Evolutionary conservation across 2,329 filamentous ascomycete species (phyloP).

Genomic region (Talaromyces amestolkiae): DNA sequence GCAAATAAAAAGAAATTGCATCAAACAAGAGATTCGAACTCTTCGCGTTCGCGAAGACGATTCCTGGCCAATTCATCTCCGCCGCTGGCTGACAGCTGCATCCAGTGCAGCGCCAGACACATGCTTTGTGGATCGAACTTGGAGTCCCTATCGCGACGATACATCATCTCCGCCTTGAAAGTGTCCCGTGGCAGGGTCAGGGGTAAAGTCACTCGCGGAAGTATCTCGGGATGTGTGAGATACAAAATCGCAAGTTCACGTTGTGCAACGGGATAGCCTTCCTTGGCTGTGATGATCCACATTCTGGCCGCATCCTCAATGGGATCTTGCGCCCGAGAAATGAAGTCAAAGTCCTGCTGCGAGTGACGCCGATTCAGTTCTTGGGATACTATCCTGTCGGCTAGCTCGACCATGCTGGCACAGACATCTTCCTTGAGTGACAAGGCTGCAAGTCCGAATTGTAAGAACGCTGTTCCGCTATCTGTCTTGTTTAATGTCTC

Average conservation of each 20-base stretch:
- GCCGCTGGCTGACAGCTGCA: constrained; percentile 83
- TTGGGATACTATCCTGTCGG: constrained; percentile 65
- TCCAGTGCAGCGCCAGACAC: constrained; percentile 96
- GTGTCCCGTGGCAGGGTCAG: constrained; percentile 81
- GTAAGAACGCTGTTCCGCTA: constrained; percentile 78
- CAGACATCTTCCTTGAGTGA: constrained; percentile 84
- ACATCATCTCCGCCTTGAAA: constrained; percentile 85
- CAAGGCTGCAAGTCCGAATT: constrained; percentile 83
- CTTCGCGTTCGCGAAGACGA: constrained; percentile 71
- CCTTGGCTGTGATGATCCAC: constrained; percentile 90
- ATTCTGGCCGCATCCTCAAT: constrained; percentile 78
- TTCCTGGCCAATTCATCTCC: constrained; percentile 81
- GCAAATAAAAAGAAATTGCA: constrained; percentile 20
- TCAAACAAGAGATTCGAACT: constrained; percentile 59
- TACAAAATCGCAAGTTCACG: constrained; percentile 92
- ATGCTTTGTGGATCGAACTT: constrained; percentile 82
- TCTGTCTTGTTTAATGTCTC: constrained; percentile 58
- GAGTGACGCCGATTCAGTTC: constrained; percentile 42
- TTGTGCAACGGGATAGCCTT: constrained; percentile 84
- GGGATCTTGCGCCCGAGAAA: constrained; percentile 30
- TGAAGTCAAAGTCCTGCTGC: constrained; percentile 29
- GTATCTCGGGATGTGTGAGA: constrained; percentile 82
- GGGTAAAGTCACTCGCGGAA: constrained; percentile 75
- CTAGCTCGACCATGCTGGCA: constrained; percentile 75
- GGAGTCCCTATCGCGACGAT: constrained; percentile 58